phyloP scores from a whole-genome alignment of 169 alveolate genomes.

The Amoebophrya sp. region DNA sequence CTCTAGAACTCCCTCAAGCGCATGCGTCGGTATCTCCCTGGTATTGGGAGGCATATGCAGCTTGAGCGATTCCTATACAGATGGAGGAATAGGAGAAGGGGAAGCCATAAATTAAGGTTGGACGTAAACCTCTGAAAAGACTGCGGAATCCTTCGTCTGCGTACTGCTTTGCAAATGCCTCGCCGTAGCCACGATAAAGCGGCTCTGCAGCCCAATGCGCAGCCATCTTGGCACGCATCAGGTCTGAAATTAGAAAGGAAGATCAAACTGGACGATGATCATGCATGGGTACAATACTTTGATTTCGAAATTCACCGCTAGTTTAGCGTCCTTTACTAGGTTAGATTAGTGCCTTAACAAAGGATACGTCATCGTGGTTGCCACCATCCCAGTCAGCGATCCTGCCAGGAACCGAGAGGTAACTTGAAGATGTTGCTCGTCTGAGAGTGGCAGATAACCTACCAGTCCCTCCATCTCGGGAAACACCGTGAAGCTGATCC shows the following conservation, averaged over 20 bases:
- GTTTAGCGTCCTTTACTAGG: too few relatives aligned
- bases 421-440: neutral
- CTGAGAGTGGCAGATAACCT: neutral
- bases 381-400: neutral
- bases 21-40: too few relatives aligned
- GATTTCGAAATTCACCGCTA: too few relatives aligned
- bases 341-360: too few relatives aligned
- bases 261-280: too few relatives aligned
- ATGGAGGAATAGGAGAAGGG: too few relatives aligned
- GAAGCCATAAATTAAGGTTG: too few relatives aligned
- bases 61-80: too few relatives aligned
- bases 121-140: neutral
- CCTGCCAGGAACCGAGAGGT: neutral
- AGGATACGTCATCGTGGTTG: neutral
- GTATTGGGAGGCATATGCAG: too few relatives aligned
- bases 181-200: neutral
- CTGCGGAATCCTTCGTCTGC: neutral
- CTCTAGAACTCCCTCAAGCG: too few relatives aligned
- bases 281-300: too few relatives aligned
- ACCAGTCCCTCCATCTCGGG: neutral
- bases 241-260: too few relatives aligned
- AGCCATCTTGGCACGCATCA: neutral
- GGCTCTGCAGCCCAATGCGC: neutral
- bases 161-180: neutral
- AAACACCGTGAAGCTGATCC: neutral